Base-by-base conservation (phyloP, 2,329 filamentous ascomycete species). In the Aspergillus hortae region DNA sequence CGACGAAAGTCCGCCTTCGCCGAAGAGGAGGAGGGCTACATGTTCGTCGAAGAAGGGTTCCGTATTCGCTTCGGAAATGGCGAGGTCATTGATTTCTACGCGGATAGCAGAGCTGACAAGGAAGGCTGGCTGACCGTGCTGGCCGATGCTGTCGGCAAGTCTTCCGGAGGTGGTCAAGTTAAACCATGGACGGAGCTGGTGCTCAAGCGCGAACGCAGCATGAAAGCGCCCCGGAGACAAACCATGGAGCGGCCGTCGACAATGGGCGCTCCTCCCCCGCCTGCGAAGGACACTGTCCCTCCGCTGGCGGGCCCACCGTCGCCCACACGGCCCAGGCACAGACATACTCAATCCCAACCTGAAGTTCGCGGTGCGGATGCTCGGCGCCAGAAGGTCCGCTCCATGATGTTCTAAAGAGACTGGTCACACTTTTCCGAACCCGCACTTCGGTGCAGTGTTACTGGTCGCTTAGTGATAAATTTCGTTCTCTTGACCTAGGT, bases 11-110 rank as follows among this genome's bases (percentile, higher is more conserved):
- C 92, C 32, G 94, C 90, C 10, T 99, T 99, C 70, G 92, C 92
- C 1, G 94, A 97, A 72, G 94, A 99, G 60, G 94, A 99, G 74
- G 94, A 99, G 69, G 94, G 94, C 40, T 99, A 99, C 78, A 96
- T 96, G 89, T 99, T 99, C 70, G 92, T 99, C 48, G 94, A 99
- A 71, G 94, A 99, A 70, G 94, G 94, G 2, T 99, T 99, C 86
- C 90, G 94, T 38, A 95, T 99, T 69, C 90, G 92, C 52, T 99
- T 99, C 74, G 95, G 90, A 69, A 99, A 99, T 66, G 94, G 94
- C 56, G 94, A 99, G 74, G 86, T 96, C 57, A 99, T 99, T 67
- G 92, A 97, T 77, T 97, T 97, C 70, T 97, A 99, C 67, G 94
- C 92, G 66, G 92, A 97, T 72, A 92, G 85, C 30, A 83, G 86